Percentiles rank a stretch among this genome's conserved stretches.
These are phyloP conservation scores for Circinella umbellata DNA, from an alignment of 371 early-diverging fungal genomes.

Conservation along the genomic window DNA sequence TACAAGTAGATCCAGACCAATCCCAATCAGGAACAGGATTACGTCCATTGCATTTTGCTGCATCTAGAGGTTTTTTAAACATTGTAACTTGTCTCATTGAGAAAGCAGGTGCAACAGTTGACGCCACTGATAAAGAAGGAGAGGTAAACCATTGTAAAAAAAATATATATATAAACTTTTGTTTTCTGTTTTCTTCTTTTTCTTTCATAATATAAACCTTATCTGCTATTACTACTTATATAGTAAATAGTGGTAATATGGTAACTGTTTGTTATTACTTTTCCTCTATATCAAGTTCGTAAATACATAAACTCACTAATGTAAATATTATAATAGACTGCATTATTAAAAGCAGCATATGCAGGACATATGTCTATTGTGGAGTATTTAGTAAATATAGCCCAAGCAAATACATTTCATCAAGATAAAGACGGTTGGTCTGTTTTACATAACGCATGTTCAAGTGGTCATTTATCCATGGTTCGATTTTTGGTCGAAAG, in stretches of 20 bases:
- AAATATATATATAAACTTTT: not conserved
- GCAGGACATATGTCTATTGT: slow-evolving; percentile 68
- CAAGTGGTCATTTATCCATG: slow-evolving; percentile 61
- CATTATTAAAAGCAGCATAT: slow-evolving; percentile 79
- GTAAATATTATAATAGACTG: slow-evolving; percentile 57
- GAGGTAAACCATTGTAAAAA: slow-evolving; percentile 54
- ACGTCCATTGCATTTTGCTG: slow-evolving; percentile 73
- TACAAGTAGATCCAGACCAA: slow-evolving; percentile 14
- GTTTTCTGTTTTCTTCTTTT: not conserved
- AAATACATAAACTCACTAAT: too few species aligned
- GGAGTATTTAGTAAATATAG: slow-evolving; percentile 57
- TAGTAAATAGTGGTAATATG: too few species aligned
- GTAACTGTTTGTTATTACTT: too few species aligned
- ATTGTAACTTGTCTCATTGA: slow-evolving; percentile 67
- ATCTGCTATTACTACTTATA: too few species aligned
- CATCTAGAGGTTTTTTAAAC: slow-evolving; percentile 67
- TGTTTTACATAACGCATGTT: slow-evolving; percentile 78
- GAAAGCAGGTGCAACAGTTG: slow-evolving; percentile 62
- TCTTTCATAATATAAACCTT: too few species aligned
- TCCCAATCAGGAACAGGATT: slow-evolving; percentile 60
- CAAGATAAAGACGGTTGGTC: slow-evolving; percentile 85
- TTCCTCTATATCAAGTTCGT: too few species aligned
- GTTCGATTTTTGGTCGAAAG: slow-evolving; percentile 60
- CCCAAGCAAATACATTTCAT: slow-evolving; percentile 62
- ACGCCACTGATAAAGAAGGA: slow-evolving; percentile 67